Evolutionary conservation across 345 rosid species (phyloP), one percentile per base, ranked within the genome.

Genomic region (Microthlaspi erraticum): DNA sequence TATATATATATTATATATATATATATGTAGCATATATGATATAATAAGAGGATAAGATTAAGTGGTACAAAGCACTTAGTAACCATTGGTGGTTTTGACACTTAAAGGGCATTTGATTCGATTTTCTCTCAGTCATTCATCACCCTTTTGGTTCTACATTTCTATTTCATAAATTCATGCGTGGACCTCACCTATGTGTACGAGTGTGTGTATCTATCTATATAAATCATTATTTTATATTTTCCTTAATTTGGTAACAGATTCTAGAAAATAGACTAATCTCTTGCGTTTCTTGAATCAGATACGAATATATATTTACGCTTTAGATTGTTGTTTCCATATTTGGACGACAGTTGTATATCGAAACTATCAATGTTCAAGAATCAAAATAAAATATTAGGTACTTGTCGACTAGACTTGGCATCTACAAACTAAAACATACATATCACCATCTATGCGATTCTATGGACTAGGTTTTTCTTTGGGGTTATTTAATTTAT

Each of bases 91-190:
- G 67, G 62, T 59, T 50, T 74, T 26, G 54, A 59, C 72, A 74
- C 68, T 66, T 51, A 59, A 2, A 68, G 11, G 14, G 64, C 29
- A 75, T 75, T 68, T 75, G 78, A 75, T 75, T 75, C 68, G 74
- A 44, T 54, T 60, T 74, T 64, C 36, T 41, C 29, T 65, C 37
- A 39, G 8, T 42, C 57, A 50, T 64, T n/a, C 63, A 3, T 43
- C 16, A 36, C 70, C 54, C 26, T 36, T 63, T 23, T 39, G 37
- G 57, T 69, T 53, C 26, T 44, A 34, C 34, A 19, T 10, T 10
- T 65, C 45, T 52, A 61, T 62, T 60, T 72, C 55, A 55, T 32
- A 17, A 9, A 37, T 61, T 52, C 51, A 34, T 52, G 54, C 60
- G 60, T 70, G 60, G 67, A 70, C 74, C 74, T 11, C 37, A 52